Base-by-base conservation (phyloP, 495 filamentous ascomycete species). In the Aspergillus haitiensis region DNA sequence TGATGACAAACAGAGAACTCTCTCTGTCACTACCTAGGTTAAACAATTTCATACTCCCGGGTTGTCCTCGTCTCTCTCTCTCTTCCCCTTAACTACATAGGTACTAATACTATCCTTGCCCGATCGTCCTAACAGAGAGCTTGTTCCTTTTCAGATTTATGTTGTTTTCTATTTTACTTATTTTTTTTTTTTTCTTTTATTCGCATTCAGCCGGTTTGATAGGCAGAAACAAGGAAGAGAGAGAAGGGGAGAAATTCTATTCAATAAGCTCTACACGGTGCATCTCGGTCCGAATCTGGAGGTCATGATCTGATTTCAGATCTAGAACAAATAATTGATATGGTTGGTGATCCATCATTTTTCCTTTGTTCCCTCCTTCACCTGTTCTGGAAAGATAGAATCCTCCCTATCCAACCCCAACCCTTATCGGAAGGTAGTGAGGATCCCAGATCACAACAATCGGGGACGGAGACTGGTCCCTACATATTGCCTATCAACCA, bases 251-350 rank as follows among this genome's bases (percentile, higher is more conserved):
- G 3, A 27, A 27, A 27, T 27, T 27, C 21, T 27, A 27, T 27
- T 9, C 48, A 3, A 34, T 18, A 21, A 21, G 16, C 11, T 51
- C 21, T 34, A 12, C 21, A 27, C 32, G 48, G 13, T 7, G 15
- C n/a, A 33, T 34, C 21, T 34, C 10, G 27, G 48, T 12, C 27
- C 45, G 45, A 21, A 47, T 47, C 8, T 47, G 16, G 3, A 15
- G 27, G 10, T 11, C 10, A 4, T 34, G 9, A 33, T 51, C 48
- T 51, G 48, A 51, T 6, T 15, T 51, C 32, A 34, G 48, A 34
- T 34, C 21, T 1, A 12, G 12, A 51, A 34, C 21, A 51, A 51
- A 51, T 34, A 51, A 51, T 51, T 51, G 48, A 51, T 47, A 32
- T 6, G 31, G 47, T 27, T 11, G 13, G 2, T 8, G 47, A 27